Evolutionary conservation across 1,284 basidiomycete species (phyloP).

Genomic region (Ganoderma lucidum): DNA sequence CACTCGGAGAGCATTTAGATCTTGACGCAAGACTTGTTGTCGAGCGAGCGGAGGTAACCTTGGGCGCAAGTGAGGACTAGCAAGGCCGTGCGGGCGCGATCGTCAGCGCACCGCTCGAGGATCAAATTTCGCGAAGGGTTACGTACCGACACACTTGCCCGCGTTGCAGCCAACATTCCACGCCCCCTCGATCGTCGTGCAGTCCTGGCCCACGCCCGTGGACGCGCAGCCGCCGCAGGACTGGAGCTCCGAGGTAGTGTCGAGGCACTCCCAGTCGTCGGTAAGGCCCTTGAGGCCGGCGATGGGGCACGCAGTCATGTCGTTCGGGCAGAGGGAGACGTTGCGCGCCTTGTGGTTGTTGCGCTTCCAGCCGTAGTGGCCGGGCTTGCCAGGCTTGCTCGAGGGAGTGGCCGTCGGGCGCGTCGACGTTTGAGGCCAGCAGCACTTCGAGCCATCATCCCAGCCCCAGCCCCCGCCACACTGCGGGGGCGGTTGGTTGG

Average conservation of each 20-base stretch:
- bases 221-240: constrained; percentile 81
- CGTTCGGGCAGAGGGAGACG: constrained; percentile 59
- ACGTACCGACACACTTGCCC: constrained; percentile 65
- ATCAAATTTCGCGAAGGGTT: constrained; percentile 15
- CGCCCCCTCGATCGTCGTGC: constrained; percentile 68
- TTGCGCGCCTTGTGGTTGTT: constrained; percentile 47
- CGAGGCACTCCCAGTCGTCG: constrained; percentile 70
- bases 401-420: constrained; percentile 48
- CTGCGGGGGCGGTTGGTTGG: constrained; percentile 54
- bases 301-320: constrained; percentile 70
- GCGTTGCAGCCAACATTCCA: constrained; percentile 74
- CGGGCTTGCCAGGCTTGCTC: constrained; percentile 29
- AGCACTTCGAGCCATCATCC: constrained; percentile 52
- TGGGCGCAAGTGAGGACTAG: constrained; percentile 67
- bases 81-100: constrained; percentile 8
- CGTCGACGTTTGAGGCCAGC: constrained; percentile 47
- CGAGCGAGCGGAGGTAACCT: constrained; percentile 58
- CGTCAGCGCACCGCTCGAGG: constrained; percentile 8
- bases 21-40: constrained; percentile 61
- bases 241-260: constrained; percentile 60
- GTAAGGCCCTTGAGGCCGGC: constrained; percentile 43
- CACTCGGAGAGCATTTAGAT: constrained; percentile 44
- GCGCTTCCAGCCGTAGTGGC: constrained; percentile 42
- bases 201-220: constrained; percentile 72
- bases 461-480: constrained; percentile 58